These are phyloP conservation scores for Citrullus amarus DNA, from an alignment of 306 rosid species.

Conservation along the genomic window DNA sequence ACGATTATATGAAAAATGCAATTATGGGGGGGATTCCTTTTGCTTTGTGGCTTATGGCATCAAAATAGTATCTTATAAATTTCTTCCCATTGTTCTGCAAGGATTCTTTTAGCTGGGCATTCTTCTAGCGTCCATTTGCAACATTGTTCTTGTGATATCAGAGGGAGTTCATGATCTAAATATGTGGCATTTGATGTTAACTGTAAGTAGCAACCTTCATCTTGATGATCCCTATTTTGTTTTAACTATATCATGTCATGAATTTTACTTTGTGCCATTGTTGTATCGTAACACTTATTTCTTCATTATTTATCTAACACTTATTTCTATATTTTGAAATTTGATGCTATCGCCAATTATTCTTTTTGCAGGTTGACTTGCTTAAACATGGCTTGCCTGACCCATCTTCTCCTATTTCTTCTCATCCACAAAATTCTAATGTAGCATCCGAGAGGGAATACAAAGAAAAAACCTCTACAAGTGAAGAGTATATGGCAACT, in stretches of 20 bases:
- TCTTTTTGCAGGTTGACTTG: slow-evolving; percentile 54
- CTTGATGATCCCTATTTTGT: background rate
- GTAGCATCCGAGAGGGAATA: slow-evolving; percentile 41
- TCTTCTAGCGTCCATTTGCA: slow-evolving; percentile 66
- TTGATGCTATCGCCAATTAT: background rate
- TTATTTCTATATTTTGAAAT: background rate
- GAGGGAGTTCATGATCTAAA: slow-evolving; percentile 66
- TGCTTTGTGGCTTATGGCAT: background rate
- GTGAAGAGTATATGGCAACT: slow-evolving; percentile 50
- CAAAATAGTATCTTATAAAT: slow-evolving; percentile 14
- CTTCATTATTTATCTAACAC: background rate
- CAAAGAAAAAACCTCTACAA: slow-evolving; percentile 27
- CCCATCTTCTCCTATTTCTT: slow-evolving; percentile 42
- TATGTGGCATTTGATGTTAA: slow-evolving; percentile 78
- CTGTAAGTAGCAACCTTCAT: slow-evolving; percentile 26
- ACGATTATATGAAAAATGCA: background rate
- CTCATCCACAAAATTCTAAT: slow-evolving; percentile 46
- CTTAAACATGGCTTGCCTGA: slow-evolving; percentile 81
- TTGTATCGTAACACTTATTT: background rate
- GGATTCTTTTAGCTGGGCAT: slow-evolving; percentile 67
- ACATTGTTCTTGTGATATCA: slow-evolving; percentile 67
- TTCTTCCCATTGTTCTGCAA: slow-evolving; percentile 49
- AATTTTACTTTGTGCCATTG: background rate
- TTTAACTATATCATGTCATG: background rate
- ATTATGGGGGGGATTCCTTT: background rate